A percentile compares a stretch with the other conserved stretches of the same genome.
phyloP scores from a whole-genome alignment of 768 basidiomycete species.

The Leccinum obscurum region DNA sequence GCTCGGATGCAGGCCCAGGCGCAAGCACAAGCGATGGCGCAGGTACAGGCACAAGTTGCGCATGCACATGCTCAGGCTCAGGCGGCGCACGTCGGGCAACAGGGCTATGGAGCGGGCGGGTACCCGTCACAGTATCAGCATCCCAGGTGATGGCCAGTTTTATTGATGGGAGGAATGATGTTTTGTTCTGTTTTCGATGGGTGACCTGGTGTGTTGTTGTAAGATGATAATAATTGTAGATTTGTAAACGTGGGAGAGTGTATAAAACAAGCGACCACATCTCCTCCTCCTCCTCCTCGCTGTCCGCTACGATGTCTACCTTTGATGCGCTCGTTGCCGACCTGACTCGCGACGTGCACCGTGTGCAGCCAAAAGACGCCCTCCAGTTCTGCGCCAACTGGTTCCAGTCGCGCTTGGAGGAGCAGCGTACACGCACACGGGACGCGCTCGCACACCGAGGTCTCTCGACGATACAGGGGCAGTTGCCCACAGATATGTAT shows the following conservation, averaged over 20 bases:
- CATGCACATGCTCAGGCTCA: conserved; percentile 44
- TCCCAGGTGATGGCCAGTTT: conserved; percentile 21
- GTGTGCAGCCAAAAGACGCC: conserved; percentile 85
- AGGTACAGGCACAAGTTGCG: conserved; percentile 40
- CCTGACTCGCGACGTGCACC: conserved; percentile 81
- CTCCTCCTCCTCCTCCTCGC: conserved; percentile 3
- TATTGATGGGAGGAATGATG: neutral
- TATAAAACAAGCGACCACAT: conserved; percentile 10
- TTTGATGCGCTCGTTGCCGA: conserved; percentile 83
- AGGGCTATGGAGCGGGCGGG: conserved; percentile 28
- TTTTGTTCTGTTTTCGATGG: conserved; percentile 16
- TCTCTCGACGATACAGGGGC: conserved; percentile 47
- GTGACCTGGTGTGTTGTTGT: conserved; percentile 7
- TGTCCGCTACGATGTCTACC: conserved; percentile 50
- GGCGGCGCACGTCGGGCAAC: conserved; percentile 30
- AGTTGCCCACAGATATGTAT: conserved; percentile 59
- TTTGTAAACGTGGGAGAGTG: conserved; percentile 29
- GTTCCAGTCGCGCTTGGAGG: conserved; percentile 88
- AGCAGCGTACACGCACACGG: conserved; percentile 75
- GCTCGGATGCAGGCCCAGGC: conserved; percentile 44
- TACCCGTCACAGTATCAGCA: conserved; percentile 36
- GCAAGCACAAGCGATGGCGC: conserved; percentile 41
- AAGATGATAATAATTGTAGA: conserved; percentile 4
- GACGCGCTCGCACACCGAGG: conserved; percentile 55
- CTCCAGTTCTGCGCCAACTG: conserved; percentile 93